Evolutionary conservation across 2,329 filamentous ascomycete species (phyloP).

Genomic region (Colletotrichum higginsianum): DNA sequence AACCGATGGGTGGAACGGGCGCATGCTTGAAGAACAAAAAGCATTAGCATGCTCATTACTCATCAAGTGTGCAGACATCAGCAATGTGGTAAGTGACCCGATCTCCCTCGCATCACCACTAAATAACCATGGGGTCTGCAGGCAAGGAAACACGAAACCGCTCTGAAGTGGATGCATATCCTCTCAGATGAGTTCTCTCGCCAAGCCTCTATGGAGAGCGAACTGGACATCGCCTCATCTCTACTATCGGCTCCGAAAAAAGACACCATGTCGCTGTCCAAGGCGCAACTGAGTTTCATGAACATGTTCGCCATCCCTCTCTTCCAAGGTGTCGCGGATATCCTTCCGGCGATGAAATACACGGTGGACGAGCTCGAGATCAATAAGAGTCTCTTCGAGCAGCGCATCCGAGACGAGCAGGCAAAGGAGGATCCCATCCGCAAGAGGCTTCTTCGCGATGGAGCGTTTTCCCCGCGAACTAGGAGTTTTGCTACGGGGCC

Average conservation of each 20-base stretch:
- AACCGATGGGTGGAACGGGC: slow-evolving; percentile 82
- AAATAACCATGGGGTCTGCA: slow-evolving; percentile 54
- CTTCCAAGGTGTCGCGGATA: slow-evolving; percentile 88
- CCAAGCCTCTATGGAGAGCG: slow-evolving; percentile 91
- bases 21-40: slow-evolving; percentile 82
- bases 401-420: slow-evolving; percentile 75
- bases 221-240: slow-evolving; percentile 89
- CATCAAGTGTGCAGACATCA: slow-evolving; percentile 99
- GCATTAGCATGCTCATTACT: slow-evolving; percentile 89
- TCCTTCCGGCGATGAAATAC: slow-evolving; percentile 88
- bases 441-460: slow-evolving; percentile 56
- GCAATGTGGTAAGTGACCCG: slow-evolving; percentile 84
- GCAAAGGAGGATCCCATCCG: slow-evolving; percentile 61
- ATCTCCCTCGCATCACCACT: neutral
- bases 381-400: slow-evolving; percentile 83
- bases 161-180: slow-evolving; percentile 90
- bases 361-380: slow-evolving; percentile 84
- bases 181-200: slow-evolving; percentile 96
- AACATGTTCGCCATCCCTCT: slow-evolving; percentile 94
- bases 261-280: slow-evolving; percentile 85
- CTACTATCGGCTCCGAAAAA: slow-evolving; percentile 88
- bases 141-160: slow-evolving; percentile 87
- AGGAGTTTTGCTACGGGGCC: slow-evolving; percentile 56
- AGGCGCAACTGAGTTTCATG: slow-evolving; percentile 96
- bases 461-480: slow-evolving; percentile 61